phyloP scores from a whole-genome alignment of 2,329 filamentous ascomycete genomes.

The Fusarium transvaalense region DNA sequence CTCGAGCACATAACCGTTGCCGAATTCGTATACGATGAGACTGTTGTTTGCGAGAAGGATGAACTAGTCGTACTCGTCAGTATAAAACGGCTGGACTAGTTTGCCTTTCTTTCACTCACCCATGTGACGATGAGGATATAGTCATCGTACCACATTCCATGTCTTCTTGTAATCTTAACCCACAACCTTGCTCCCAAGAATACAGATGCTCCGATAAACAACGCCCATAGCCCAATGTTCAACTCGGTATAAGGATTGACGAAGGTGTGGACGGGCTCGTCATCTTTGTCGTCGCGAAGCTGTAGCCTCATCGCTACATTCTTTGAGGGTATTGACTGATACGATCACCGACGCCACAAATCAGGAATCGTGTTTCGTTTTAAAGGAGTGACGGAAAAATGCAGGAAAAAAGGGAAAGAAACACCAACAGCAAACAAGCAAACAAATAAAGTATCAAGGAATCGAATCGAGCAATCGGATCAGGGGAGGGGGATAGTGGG shows the following conservation, averaged over 20 bases:
- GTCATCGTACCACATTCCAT: conserved; percentile 57
- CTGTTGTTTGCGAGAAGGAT: conserved; percentile 60
- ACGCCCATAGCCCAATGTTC: conserved; percentile 52
- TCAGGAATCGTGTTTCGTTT: conserved; percentile 15
- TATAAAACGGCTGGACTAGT: background rate
- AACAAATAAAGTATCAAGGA: conserved; percentile 10
- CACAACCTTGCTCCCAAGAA: conserved; percentile 52
- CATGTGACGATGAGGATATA: conserved; percentile 54
- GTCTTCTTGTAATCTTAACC: conserved; percentile 52
- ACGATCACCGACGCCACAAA: conserved; percentile 7
- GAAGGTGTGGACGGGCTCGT: conserved; percentile 43
- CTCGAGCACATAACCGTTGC: conserved; percentile 60
- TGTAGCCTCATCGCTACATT: conserved; percentile 43
- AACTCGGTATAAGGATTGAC: conserved; percentile 50
- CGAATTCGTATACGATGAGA: conserved; percentile 61
- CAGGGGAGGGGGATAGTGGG: conserved; percentile 3
- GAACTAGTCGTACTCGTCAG: conserved; percentile 47
- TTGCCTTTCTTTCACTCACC: conserved; percentile 45
- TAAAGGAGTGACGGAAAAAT: background rate
- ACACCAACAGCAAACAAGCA: conserved; percentile 19
- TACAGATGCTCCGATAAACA: conserved; percentile 50
- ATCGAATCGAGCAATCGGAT: background rate
- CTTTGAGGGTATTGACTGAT: conserved; percentile 8
- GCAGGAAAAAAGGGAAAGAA: conserved; percentile 2
- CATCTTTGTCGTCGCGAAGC: conserved; percentile 45